These are phyloP conservation scores for Pachyrhizus erosus DNA, from an alignment of 306 rosid species.

Conservation along the genomic window DNA sequence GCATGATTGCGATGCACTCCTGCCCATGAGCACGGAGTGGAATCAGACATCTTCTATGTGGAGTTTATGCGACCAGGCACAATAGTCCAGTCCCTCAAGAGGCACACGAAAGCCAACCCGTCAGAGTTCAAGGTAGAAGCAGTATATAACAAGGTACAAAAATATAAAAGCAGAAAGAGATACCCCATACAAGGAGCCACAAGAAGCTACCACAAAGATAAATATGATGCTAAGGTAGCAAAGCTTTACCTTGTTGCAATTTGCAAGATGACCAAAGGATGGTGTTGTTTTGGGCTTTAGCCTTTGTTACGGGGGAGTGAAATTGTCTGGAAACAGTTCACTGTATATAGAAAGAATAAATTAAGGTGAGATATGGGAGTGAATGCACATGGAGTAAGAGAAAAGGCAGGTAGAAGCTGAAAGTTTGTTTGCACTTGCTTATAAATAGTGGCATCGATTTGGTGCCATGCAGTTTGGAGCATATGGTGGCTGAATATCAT, in stretches of 20 bases:
- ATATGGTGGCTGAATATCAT: not conserved
- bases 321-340: not conserved
- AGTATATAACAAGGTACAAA: constrained; percentile 40
- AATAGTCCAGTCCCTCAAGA: constrained; percentile 55
- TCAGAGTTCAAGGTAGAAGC: constrained; percentile 62
- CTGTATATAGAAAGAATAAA: not conserved
- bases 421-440: not conserved
- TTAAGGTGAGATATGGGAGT: not conserved
- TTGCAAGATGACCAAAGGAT: constrained; percentile 7
- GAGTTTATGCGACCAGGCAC: constrained; percentile 55
- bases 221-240: not conserved
- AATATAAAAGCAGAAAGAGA: constrained; percentile 45
- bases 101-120: constrained; percentile 63
- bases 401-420: not conserved
- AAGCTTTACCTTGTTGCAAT: constrained; percentile 27
- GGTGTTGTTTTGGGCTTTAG: not conserved
- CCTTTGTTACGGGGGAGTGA: not conserved
- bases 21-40: constrained; percentile 81
- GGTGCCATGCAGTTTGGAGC: not conserved
- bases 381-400: not conserved
- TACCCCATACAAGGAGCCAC: constrained; percentile 18
- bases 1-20: constrained; percentile 66
- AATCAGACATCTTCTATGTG: constrained; percentile 67
- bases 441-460: not conserved
- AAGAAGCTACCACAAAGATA: not conserved